phyloP scores from a whole-genome alignment of 495 filamentous ascomycete genomes.

The Recurvomyces mirabilis region DNA sequence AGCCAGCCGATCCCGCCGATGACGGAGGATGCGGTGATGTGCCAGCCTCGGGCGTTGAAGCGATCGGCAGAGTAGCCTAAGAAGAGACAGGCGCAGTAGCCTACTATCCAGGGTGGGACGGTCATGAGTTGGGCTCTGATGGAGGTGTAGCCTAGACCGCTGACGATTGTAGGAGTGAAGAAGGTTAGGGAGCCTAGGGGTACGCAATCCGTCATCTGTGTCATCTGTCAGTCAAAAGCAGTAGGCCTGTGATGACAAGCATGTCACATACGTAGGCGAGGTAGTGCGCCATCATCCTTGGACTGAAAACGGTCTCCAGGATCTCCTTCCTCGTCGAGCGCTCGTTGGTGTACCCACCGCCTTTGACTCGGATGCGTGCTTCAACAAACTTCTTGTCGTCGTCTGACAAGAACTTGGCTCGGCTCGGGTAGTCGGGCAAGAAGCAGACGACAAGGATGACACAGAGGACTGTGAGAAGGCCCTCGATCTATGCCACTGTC shows the following conservation, averaged over 20 bases:
- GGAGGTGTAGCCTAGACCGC: slow-evolving; percentile 36
- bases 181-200: slow-evolving; percentile 35
- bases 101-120: slow-evolving; percentile 23
- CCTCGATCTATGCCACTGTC: slow-evolving; percentile 59
- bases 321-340: slow-evolving; percentile 11
- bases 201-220: too few relatives aligned
- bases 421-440: slow-evolving; percentile 62
- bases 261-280: slow-evolving; percentile 11
- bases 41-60: slow-evolving; percentile 14
- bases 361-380: slow-evolving; percentile 8
- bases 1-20: slow-evolving; percentile 16
- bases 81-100: slow-evolving; percentile 11
- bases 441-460: slow-evolving; percentile 53
- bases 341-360: slow-evolving; percentile 18
- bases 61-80: slow-evolving; percentile 13
- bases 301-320: slow-evolving; percentile 9
- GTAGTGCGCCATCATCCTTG: slow-evolving; percentile 18
- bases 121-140: slow-evolving; percentile 32
- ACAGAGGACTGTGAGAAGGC: slow-evolving; percentile 54
- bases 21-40: slow-evolving; percentile 10
- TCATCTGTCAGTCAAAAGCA: too few relatives aligned
- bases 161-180: slow-evolving; percentile 43
- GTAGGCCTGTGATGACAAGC: too few relatives aligned
- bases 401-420: slow-evolving; percentile 55
- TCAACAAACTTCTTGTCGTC: slow-evolving; percentile 44